These are phyloP conservation scores for Cyclotella cryptica DNA, from an alignment of 108 stramenopile species.

Conservation along the genomic window DNA sequence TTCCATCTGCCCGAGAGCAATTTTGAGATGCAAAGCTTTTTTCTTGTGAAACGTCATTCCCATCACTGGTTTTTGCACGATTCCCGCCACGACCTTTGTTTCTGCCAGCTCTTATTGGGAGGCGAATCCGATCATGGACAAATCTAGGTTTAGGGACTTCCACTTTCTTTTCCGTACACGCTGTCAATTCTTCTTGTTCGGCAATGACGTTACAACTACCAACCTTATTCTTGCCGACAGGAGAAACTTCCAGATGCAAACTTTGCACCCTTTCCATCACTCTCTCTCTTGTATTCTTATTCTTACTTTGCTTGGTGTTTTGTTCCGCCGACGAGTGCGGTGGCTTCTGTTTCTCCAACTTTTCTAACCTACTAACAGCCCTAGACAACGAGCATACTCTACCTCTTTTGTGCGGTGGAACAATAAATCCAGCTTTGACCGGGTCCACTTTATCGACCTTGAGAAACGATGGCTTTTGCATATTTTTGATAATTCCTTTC, in stretches of 20 bases:
- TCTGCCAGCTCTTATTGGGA: constrained; percentile 7
- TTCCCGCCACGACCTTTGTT: neutral
- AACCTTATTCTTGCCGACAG: no score
- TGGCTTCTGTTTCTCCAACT: neutral
- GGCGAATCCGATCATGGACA: neutral
- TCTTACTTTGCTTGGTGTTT: no score
- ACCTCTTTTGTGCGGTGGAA: neutral
- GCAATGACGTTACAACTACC: neutral
- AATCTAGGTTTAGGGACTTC: neutral
- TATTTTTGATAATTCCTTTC: neutral
- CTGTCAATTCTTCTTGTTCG: neutral
- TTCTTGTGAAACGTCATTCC: neutral
- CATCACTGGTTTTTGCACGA: neutral
- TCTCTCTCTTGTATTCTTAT: no score
- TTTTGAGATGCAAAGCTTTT: neutral
- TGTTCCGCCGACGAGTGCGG: neutral
- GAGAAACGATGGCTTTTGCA: neutral
- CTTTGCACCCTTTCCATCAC: no score
- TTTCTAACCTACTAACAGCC: constrained; percentile 6
- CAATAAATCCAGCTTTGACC: constrained; percentile 17
- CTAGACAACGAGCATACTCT: constrained; percentile 8
- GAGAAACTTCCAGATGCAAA: no score
- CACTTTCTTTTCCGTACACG: neutral
- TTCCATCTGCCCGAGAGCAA: neutral
- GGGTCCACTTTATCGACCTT: constrained; percentile 25